A percentile compares a stretch with the other conserved stretches of the same genome.
Conservation (phyloP, 805 yeast species). For the Candida ipomoeae region DNA sequence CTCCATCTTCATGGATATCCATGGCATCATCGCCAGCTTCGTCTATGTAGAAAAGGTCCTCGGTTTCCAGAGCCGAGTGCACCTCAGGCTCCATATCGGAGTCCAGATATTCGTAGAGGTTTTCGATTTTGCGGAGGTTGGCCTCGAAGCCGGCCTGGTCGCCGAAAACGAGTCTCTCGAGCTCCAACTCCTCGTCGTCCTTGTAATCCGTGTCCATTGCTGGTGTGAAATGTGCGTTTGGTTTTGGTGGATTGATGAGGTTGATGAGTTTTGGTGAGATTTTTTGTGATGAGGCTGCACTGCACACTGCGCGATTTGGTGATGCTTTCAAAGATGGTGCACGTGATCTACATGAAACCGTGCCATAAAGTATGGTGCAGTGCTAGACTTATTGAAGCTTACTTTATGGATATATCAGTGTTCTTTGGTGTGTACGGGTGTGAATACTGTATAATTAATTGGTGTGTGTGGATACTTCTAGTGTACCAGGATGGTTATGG, state of each 20-base stretch:
- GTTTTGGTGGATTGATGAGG: not conserved
- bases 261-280: not conserved
- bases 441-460: no score
- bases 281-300: not conserved
- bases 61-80: conserved; percentile 17
- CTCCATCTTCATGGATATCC: conserved; percentile 27
- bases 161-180: conserved; percentile 87
- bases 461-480: no score
- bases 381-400: no score
- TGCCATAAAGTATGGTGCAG: no score
- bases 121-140: conserved; percentile 58
- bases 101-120: conserved; percentile 46
- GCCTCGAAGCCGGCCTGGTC: conserved; percentile 71
- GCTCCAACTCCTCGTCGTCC: conserved; percentile 73
- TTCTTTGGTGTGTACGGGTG: no score
- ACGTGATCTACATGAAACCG: no score
- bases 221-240: not conserved
- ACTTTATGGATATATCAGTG: no score
- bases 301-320: not conserved
- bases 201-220: conserved; percentile 42
- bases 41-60: conserved; percentile 40
- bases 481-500: no score
- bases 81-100: conserved; percentile 34
- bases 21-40: conserved; percentile 38
- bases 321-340: no score